A percentile compares a stretch with the other conserved stretches of the same genome.
These are phyloP conservation scores for Blastomyces gilchristii DNA, from an alignment of 2,329 filamentous ascomycete genomes.

Conservation along the genomic window DNA sequence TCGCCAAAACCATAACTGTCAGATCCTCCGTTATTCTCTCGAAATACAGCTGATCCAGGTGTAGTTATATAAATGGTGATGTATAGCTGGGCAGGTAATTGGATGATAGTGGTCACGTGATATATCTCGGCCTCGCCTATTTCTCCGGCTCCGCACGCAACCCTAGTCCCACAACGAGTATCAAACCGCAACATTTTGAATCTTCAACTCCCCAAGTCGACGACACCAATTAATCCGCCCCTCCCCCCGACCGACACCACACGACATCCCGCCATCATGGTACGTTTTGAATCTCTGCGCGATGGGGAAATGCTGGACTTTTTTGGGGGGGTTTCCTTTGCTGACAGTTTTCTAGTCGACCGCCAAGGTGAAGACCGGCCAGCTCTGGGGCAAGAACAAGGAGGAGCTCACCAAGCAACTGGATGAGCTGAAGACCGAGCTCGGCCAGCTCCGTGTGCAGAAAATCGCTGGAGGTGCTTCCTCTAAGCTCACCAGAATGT, in stretches of 20 bases:
- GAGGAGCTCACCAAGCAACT: conserved; percentile 94
- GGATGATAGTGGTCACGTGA: conserved; percentile 16
- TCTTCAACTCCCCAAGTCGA: conserved; percentile 33
- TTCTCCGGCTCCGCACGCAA: conserved; percentile 25
- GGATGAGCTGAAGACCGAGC: conserved; percentile 88
- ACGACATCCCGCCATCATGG: conserved; percentile 35
- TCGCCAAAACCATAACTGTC: background rate
- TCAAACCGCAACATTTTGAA: conserved; percentile 27
- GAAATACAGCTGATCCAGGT: background rate
- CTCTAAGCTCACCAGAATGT: conserved; percentile 97
- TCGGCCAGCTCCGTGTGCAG: conserved; percentile 92
- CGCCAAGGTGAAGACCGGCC: conserved; percentile 80
- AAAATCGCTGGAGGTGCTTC: conserved; percentile 90
- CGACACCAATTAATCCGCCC: conserved; percentile 40
- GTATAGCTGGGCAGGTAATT: too few relatives aligned
- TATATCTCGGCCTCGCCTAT: conserved; percentile 21
- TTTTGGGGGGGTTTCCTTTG: background rate
- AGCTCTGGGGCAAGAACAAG: conserved; percentile 99
- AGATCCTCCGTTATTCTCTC: background rate
- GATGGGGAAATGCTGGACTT: background rate
- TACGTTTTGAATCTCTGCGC: conserved; percentile 23
- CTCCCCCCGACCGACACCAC: conserved; percentile 43
- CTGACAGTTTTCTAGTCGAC: conserved; percentile 41
- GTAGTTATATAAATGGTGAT: background rate
- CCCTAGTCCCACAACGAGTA: conserved; percentile 38